Evolutionary conservation across 305 asterid species (phyloP), one percentile per base, ranked within the genome.

Genomic region (Nicotiana rustica): DNA sequence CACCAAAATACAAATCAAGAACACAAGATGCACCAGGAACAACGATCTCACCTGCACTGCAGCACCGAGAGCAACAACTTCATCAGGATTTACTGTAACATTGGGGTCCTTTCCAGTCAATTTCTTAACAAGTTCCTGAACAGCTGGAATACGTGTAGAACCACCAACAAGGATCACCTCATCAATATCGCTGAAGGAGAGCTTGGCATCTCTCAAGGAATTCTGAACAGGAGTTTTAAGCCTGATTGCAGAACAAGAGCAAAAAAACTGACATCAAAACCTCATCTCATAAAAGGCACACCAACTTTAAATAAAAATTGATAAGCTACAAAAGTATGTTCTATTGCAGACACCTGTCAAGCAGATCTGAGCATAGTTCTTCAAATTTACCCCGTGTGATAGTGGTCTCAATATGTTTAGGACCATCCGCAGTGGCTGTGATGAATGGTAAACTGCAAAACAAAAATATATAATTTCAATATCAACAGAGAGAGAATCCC

Each of bases 21-120:
- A 15, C 67, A 66, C 52, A 10, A 12, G 38, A 71, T 69, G 33
- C 44, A 83, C 38, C 21, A 33, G 15, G 29, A 65, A 36, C 57
- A 36, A 38, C 66, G n/a, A 56, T 8, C 85, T 47, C 57, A 92
- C 99, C 98, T 95, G 99, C 85, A 95, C 99, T n/a, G 99, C 99
- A 83, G 98, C 99, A 84, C 99, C 99, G 75, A 95, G 98, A 79
- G 99, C 99, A 85, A 95, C 99, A 69, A 95, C 99, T 89, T 95
- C 99, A 86, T 95, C 99, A 12, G 99, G 99, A 82, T 95, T 95
- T 61, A 95, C 98, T 13, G 98, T 91, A 47, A 95, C 99, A 84
- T 95, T 95, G 66, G 99, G 98, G 82, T 92, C 99, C 88, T 95
- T 95, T 77, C 98, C 97, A 1, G 98, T 95, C 91, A 95, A 6